Percentiles rank a stretch among this genome's conserved stretches.
Conservation (phyloP, 2,329 filamentous ascomycete genomes). For the Aureobasidium sp. region DNA sequence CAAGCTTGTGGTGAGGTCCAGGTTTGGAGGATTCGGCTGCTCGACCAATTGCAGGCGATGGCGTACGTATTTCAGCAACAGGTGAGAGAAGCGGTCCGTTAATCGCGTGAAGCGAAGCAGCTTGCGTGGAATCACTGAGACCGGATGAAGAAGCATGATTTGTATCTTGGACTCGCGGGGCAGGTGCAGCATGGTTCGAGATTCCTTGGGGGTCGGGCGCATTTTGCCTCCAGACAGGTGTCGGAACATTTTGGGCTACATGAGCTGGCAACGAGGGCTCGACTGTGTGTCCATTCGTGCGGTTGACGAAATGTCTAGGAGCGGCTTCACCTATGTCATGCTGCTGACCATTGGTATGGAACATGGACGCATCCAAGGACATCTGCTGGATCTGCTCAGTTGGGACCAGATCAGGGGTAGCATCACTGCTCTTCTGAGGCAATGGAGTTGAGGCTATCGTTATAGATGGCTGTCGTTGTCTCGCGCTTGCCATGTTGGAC, state of each 20-base stretch:
- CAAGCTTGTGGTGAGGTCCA: constrained; percentile 2
- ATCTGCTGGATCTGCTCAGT: constrained; percentile 11
- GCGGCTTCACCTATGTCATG: not conserved
- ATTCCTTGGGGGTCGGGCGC: not conserved
- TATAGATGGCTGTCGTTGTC: not conserved
- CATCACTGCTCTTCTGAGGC: not conserved
- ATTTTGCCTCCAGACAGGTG: not conserved
- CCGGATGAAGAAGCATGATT: not conserved
- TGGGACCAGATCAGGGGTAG: not conserved
- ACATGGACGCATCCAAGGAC: not conserved
- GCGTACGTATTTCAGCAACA: constrained; percentile 63
- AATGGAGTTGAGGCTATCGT: not conserved
- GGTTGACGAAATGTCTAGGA: not conserved
- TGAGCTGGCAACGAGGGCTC: not conserved
- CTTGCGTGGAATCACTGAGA: not conserved
- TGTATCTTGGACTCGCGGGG: not conserved
- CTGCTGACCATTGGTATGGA: not conserved
- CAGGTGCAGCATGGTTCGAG: not conserved
- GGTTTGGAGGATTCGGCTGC: constrained; percentile 36
- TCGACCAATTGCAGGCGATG: constrained; percentile 55
- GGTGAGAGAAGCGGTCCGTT: constrained; percentile 51
- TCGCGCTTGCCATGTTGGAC: constrained; percentile 19
- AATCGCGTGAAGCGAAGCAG: not conserved
- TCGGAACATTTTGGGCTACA: not conserved
- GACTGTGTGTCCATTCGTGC: not conserved